phyloP scores from a whole-genome alignment of 768 basidiomycete species.

The Boletus speciosus region DNA sequence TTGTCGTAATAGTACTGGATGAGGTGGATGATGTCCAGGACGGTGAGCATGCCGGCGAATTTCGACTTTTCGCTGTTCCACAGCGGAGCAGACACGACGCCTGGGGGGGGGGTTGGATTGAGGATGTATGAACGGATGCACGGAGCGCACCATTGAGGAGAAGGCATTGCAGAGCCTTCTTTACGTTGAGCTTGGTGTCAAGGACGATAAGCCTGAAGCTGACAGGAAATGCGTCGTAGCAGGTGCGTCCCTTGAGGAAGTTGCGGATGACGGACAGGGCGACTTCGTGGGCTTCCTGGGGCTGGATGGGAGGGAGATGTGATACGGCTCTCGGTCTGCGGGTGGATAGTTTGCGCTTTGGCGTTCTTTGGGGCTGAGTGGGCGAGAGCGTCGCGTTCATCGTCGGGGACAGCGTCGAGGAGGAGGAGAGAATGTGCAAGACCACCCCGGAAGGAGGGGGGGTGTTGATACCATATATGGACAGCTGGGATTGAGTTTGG shows the following conservation, averaged over 20 bases:
- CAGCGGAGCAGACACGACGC: conserved; percentile 95
- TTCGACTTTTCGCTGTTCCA: conserved; percentile 94
- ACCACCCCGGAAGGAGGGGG: conserved; percentile 14
- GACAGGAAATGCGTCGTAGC: conserved; percentile 97
- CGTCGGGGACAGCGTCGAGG: conserved; percentile 13
- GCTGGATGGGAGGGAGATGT: conserved; percentile 50
- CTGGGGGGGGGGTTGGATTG: conserved; percentile 38
- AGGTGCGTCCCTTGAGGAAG: conserved; percentile 81
- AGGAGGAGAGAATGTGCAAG: background rate
- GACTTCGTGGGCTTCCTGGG: conserved; percentile 62
- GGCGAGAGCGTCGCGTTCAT: conserved; percentile 53
- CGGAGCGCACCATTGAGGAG: conserved; percentile 63
- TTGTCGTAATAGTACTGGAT: conserved; percentile 98
- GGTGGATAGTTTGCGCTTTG: conserved; percentile 55
- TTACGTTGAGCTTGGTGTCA: conserved; percentile 93
- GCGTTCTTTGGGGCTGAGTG: conserved; percentile 44
- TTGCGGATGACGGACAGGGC: conserved; percentile 68
- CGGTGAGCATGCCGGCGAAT: conserved; percentile 98
- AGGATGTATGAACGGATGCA: background rate
- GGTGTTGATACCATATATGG: conserved; percentile 16
- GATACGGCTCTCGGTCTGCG: conserved; percentile 54
- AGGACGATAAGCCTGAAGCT: conserved; percentile 95
- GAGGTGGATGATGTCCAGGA: conserved; percentile 98
- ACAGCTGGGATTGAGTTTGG: conserved; percentile 11
- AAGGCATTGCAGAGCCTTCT: conserved; percentile 88